Conservation (phyloP, 2,329 filamentous ascomycete genomes). For the Exophiala mesophila region DNA sequence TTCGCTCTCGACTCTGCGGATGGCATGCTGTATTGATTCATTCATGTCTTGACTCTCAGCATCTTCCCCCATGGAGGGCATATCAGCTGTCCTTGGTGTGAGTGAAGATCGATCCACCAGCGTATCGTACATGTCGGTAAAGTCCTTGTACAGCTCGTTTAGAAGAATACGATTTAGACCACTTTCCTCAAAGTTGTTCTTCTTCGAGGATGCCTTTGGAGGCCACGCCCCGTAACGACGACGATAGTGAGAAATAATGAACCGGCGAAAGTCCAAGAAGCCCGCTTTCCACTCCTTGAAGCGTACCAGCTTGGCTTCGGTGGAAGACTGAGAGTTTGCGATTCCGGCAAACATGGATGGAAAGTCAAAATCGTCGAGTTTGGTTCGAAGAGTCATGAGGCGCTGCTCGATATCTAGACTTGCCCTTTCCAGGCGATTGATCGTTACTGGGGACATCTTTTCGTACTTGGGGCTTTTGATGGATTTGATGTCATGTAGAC, state of each 20-base stretch:
- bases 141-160: slow-evolving; percentile 75
- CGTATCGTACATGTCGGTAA: slow-evolving; percentile 82
- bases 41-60: slow-evolving; percentile 44
- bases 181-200: slow-evolving; percentile 79
- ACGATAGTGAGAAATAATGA: slow-evolving; percentile 67
- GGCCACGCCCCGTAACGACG: slow-evolving; percentile 72
- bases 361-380: slow-evolving; percentile 86
- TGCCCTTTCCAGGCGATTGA: slow-evolving; percentile 74
- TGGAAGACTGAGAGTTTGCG: slow-evolving; percentile 73
- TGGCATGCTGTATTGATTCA: slow-evolving; percentile 61
- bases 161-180: slow-evolving; percentile 82
- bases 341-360: slow-evolving; percentile 83
- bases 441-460: slow-evolving; percentile 65
- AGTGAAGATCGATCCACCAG: slow-evolving; percentile 73
- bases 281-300: slow-evolving; percentile 79
- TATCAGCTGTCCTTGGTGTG: slow-evolving; percentile 73
- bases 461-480: slow-evolving; percentile 65
- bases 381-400: slow-evolving; percentile 63
- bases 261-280: slow-evolving; percentile 70
- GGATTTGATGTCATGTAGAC: slow-evolving; percentile 67
- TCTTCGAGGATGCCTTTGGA: slow-evolving; percentile 84
- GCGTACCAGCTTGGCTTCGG: slow-evolving; percentile 69
- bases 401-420: slow-evolving; percentile 73
- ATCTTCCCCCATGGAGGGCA: slow-evolving; percentile 54
- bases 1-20: slow-evolving; percentile 76